Percentiles rank a stretch among this genome's conserved stretches.
phyloP scores from a whole-genome alignment of 1,284 basidiomycete species.

The Microbotryum violaceum region DNA sequence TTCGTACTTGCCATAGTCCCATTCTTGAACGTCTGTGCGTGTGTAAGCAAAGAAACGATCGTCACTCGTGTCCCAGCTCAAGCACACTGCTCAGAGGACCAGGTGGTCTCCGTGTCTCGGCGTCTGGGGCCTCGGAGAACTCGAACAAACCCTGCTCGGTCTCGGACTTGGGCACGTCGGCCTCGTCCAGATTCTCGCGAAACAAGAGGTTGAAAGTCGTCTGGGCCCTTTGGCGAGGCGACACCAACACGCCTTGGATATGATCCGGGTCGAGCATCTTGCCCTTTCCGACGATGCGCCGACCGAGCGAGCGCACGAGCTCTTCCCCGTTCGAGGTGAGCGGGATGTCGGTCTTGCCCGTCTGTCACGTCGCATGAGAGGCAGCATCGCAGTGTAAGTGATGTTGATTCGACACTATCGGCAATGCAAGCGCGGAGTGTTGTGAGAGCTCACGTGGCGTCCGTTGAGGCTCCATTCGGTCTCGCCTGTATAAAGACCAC shows the following conservation, averaged over 20 bases:
- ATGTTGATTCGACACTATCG: background rate
- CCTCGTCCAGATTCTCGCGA: slow-evolving; percentile 49
- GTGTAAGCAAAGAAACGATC: slow-evolving; percentile 26
- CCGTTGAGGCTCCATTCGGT: slow-evolving; percentile 92
- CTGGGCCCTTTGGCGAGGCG: slow-evolving; percentile 74
- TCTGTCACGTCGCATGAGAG: slow-evolving; percentile 48
- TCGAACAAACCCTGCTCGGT: background rate
- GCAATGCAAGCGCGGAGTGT: slow-evolving; percentile 6
- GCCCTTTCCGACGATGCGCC: slow-evolving; percentile 61
- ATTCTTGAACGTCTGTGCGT: slow-evolving; percentile 50
- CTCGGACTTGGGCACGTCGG: slow-evolving; percentile 50
- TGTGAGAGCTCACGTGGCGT: slow-evolving; percentile 4
- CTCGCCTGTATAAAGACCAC: slow-evolving; percentile 50
- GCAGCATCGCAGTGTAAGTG: too few relatives aligned
- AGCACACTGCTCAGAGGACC: background rate
- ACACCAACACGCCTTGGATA: slow-evolving; percentile 68
- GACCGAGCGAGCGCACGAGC: slow-evolving; percentile 59
- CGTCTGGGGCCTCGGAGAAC: background rate
- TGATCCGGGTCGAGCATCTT: slow-evolving; percentile 71
- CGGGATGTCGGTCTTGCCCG: slow-evolving; percentile 78
- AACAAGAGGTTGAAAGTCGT: slow-evolving; percentile 77
- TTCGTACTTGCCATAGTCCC: slow-evolving; percentile 89
- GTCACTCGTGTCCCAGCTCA: background rate
- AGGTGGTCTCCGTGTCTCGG: too few relatives aligned
- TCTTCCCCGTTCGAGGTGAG: slow-evolving; percentile 72